Conservation (phyloP, 2,329 filamentous ascomycete species). For the Lasiodiplodia gonubiensis region DNA sequence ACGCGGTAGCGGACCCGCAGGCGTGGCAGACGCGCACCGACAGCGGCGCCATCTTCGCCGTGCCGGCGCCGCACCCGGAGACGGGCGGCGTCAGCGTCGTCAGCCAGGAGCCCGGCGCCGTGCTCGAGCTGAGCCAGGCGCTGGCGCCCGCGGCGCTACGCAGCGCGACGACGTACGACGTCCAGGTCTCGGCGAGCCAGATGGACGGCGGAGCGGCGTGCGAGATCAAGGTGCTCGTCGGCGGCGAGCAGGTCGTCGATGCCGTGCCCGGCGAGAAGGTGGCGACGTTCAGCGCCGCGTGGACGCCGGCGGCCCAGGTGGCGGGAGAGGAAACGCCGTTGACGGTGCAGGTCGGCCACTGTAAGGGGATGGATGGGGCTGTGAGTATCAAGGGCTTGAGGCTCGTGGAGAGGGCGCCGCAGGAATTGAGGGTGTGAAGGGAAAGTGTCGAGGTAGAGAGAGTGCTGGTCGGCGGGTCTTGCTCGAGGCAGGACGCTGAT, state of each 20-base stretch:
- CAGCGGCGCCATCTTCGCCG: conserved; percentile 34
- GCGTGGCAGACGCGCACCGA: conserved; percentile 35
- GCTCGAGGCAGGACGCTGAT: not conserved
- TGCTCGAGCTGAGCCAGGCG: conserved; percentile 36
- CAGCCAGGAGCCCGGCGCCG: conserved; percentile 34
- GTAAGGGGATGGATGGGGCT: not conserved
- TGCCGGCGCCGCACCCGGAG: conserved; percentile 13
- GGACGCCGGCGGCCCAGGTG: not conserved
- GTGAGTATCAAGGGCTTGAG: not conserved
- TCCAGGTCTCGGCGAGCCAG: conserved; percentile 35
- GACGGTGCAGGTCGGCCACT: not conserved
- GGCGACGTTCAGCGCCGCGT: conserved; percentile 28
- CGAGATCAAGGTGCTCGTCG: not conserved
- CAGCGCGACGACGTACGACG: not conserved
- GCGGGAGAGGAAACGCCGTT: not conserved
- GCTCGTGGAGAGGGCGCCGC: not conserved
- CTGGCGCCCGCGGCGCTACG: conserved; percentile 30
- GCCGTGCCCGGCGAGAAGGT: not conserved
- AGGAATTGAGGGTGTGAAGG: not conserved
- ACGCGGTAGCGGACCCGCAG: conserved; percentile 31
- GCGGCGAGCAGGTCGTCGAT: not conserved
- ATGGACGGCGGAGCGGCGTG: conserved; percentile 33
- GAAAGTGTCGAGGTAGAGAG: not conserved
- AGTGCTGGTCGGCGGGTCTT: not conserved
- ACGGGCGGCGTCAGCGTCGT: conserved; percentile 33